Base-by-base conservation (phyloP, 176 grass and related monocot species). In the Pontederia crassipes region DNA sequence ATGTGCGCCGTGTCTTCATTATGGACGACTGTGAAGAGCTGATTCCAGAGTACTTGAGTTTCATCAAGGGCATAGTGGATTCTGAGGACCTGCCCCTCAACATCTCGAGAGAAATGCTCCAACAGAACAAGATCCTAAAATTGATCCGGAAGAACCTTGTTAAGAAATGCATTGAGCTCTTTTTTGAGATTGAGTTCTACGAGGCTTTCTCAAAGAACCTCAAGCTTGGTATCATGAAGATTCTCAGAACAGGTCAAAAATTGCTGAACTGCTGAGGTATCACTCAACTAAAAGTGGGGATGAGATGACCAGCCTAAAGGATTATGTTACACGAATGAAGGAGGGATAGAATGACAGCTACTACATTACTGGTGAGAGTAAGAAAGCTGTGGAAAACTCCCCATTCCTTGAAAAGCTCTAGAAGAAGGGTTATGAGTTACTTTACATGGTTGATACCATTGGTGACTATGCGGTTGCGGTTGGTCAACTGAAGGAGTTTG, bases 111-210 rank as follows among this genome's bases (percentile, higher is more conserved):
- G 93, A 98, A 79, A 98, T 29, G 28, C 82, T 98, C 12, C 93
- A 98, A 76, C 93, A 98, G 79, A 98, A 98, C 77, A 98, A 98
- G 77, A 98, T 98, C 52, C 82, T 98, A 7, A 98, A 98, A 77
- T 87, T 98, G 0, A 92, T 98, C 61, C 53, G 87, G 8, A 98
- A 98, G 79, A 98, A 98, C 76, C 74, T 98, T 17, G 82, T 98
- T 5, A 98, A 98, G 79, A 98, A 98, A 79, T 98, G 88, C 54
- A 8, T 98, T 0, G 87, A 92, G 65, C 87, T 98, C 57, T 98
- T 98, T 84, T 98, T 98, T 17, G 93, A 98, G 79, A 83, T 98
- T 49, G 81, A 98, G 68, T 98, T 98, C 48, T 98, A 98, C 2
- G 87, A 98, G 56, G 87, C 93, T 28, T 98, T 92, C 93, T 92